Base-by-base conservation (phyloP, 495 filamentous ascomycete genomes). In the Haplographium delicatum region DNA sequence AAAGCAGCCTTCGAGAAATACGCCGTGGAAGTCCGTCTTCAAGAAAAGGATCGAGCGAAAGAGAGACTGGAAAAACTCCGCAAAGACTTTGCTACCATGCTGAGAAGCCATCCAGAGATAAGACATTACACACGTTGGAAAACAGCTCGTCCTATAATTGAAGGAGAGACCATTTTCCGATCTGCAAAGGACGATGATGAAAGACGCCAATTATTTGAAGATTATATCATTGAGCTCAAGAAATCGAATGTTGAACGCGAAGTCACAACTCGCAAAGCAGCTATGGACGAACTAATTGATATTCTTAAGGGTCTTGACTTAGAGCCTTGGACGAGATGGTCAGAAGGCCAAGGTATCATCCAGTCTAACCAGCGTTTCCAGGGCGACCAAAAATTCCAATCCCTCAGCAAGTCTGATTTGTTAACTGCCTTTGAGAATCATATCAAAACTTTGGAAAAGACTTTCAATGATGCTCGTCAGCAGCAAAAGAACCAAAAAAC, bases 61-160 rank as follows among this genome's bases (percentile, higher is more conserved):
- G 93, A 96, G 71, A 85, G 93, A 71, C 80, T 94, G 62, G 81
- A 89, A 59, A 97, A 96, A 69, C 78, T 97, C 58, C 88, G 89
- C 54, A 76, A 86, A 66, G 91, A 97, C 72, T 99, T 97, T 71
- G 84, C 82, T 59, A 91, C 83, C 46, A 99, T 99, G 93, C 75
- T 97, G 57, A 88, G 84, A 66, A 91, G 89, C 53, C 94, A 97
- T 67, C 89, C 91, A 60, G 93, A 97, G 71, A 97, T 99, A 65
- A 94, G 91, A 69, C 83, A 95, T 58, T 97, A 95, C 68, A 96
- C 91, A 51, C 86, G 91, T 47, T 98, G 94, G 94, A 96, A 88
- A 76, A 96, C 87, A 25, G 91, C 91, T 49, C 84, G 88, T 34
- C 90, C 89, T 15, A 95, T 95, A 43, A 93, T 98, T 61, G 88